Conservation (phyloP, 345 rosid species). For the Salix koriyanagi region DNA sequence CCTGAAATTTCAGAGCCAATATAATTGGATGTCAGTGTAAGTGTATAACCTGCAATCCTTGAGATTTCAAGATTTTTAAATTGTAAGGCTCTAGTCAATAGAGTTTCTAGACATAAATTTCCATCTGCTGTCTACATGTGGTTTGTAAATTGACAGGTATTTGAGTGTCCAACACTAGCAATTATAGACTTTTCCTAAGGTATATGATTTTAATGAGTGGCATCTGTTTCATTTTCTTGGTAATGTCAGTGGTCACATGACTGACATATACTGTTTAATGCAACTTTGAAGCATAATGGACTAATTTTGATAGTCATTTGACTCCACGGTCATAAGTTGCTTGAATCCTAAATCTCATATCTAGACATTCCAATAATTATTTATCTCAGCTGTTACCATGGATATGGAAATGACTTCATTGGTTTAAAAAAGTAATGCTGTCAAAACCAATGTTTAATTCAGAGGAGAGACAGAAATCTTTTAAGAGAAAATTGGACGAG, state of each 20-base stretch:
- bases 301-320: neutral
- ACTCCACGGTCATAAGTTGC: neutral
- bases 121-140: neutral
- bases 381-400: neutral
- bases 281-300: neutral
- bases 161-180: neutral
- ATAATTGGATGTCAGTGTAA: slow-evolving; percentile 1
- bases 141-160: neutral
- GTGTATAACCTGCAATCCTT: neutral
- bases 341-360: neutral
- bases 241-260: neutral
- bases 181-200: neutral
- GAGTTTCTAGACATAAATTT: neutral
- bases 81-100: neutral
- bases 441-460: neutral
- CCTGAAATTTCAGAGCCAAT: slow-evolving; percentile 43
- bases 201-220: neutral
- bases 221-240: slow-evolving; percentile 1
- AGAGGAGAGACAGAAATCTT: neutral
- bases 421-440: neutral
- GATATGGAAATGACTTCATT: neutral
- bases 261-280: neutral
- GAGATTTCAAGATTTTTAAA: neutral
- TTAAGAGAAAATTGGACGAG: neutral
- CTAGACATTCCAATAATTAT: neutral